Conservation (phyloP, 179 eudicot genomes). For the Corrigiola litoralis region DNA sequence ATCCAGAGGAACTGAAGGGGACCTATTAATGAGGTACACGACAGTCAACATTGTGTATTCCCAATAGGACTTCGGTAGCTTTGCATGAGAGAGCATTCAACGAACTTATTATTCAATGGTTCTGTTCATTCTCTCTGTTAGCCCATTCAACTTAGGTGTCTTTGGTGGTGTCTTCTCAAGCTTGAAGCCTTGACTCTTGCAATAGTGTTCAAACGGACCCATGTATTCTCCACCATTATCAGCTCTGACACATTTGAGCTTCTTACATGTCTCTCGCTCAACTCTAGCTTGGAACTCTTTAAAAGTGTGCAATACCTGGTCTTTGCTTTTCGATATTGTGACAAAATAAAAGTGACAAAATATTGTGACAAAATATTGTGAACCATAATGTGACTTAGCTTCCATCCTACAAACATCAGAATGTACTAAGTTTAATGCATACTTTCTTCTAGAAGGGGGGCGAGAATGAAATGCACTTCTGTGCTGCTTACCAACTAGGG, state of each 20-base stretch:
- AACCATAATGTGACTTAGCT: too few species aligned
- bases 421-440: too few species aligned
- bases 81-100: neutral
- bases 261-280: neutral
- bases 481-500: too few species aligned
- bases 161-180: neutral
- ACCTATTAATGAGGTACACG: neutral
- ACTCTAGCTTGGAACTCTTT: conserved; percentile 5
- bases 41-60: neutral
- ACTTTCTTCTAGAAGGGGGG: too few species aligned
- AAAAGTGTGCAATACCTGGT: neutral
- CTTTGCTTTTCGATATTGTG: conserved; percentile 1
- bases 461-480: neutral
- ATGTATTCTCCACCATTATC: conserved; percentile 10
- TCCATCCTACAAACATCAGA: too few species aligned
- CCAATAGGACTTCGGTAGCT: conserved; percentile 5
- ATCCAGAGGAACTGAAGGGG: conserved; percentile 2
- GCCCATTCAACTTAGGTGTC: conserved; percentile 1
- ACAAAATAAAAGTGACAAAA: too few species aligned
- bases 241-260: neutral
- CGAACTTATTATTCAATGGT: neutral
- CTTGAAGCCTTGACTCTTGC: neutral
- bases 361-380: too few species aligned
- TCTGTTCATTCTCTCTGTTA: conserved; percentile 3
- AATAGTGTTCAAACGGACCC: conserved; percentile 3